phyloP scores from a whole-genome alignment of 164 flowering plant genomes.

The Magnolia sinica region DNA sequence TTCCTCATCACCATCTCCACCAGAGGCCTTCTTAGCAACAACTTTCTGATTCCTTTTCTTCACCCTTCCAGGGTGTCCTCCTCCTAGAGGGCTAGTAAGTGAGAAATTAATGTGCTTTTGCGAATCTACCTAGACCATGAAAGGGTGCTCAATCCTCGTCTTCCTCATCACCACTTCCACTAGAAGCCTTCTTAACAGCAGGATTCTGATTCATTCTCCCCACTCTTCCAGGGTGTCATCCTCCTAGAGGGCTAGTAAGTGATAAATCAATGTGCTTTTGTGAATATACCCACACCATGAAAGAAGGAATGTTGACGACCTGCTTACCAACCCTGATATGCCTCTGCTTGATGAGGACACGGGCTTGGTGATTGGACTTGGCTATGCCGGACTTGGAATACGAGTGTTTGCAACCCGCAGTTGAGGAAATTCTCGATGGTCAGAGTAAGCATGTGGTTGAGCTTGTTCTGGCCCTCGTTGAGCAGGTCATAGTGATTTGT shows the following conservation, averaged over 20 bases:
- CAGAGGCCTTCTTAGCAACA: too few relatives aligned
- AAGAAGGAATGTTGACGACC: conserved; percentile 58
- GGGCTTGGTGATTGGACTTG: conserved; percentile 63
- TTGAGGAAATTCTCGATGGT: conserved; percentile 70
- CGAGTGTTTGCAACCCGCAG: conserved; percentile 62
- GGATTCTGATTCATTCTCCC: conserved; percentile 53
- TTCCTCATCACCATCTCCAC: too few relatives aligned
- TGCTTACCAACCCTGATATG: conserved; percentile 67
- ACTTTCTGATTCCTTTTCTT: too few relatives aligned
- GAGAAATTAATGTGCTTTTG: too few relatives aligned
- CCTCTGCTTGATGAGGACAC: conserved; percentile 59
- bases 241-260: conserved; percentile 57
- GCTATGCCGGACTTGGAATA: conserved; percentile 68
- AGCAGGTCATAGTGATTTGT: conserved; percentile 59
- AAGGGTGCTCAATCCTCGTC: conserved; percentile 35
- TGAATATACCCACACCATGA: conserved; percentile 53
- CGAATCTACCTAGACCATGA: too few relatives aligned
- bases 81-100: too few relatives aligned
- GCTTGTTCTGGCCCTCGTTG: conserved; percentile 71
- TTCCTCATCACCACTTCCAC: conserved; percentile 57
- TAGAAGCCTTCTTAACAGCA: conserved; percentile 51
- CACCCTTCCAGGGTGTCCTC: too few relatives aligned
- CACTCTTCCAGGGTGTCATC: conserved; percentile 56
- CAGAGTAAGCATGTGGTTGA: conserved; percentile 62
- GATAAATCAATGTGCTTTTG: conserved; percentile 67